A percentile compares a stretch with the other conserved stretches of the same genome.
phyloP scores from a whole-genome alignment of 2,329 filamentous ascomycete species.

The Penicillium paneum region DNA sequence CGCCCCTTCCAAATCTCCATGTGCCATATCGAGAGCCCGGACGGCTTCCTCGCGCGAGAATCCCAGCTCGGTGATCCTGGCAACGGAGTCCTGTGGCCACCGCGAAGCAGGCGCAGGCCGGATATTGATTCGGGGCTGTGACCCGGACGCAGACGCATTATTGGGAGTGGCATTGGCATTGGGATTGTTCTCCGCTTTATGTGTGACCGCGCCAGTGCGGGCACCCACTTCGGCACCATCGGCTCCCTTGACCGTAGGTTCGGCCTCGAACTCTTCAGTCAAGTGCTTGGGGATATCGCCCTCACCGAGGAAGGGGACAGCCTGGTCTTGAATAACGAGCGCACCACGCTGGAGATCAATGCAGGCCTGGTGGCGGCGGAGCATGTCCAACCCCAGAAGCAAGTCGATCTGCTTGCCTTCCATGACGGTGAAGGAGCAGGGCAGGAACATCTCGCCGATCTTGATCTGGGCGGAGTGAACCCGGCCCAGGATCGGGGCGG shows the following conservation, averaged over 20 bases:
- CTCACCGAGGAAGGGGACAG: conserved; percentile 87
- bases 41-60: conserved; percentile 74
- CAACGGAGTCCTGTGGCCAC: conserved; percentile 63
- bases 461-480: conserved; percentile 95
- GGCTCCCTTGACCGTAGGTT: conserved; percentile 80
- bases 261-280: conserved; percentile 67
- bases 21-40: conserved; percentile 74
- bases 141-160: conserved; percentile 14
- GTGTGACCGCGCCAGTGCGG: conserved; percentile 65
- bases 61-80: conserved; percentile 73
- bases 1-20: conserved; percentile 84
- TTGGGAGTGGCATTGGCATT: conserved; percentile 9
- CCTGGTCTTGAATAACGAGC: conserved; percentile 81
- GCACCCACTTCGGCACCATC: conserved; percentile 86
- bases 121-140: conserved; percentile 24
- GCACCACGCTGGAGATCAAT: conserved; percentile 84
- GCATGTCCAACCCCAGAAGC: conserved; percentile 90
- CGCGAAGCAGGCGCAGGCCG: conserved; percentile 32
- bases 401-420: conserved; percentile 96
- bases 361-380: conserved; percentile 89
- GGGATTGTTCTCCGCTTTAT: conserved; percentile 28
- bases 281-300: conserved; percentile 86
- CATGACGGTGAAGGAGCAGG: conserved; percentile 98
- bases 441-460: conserved; percentile 80
- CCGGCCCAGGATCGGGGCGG: conserved; percentile 87